These are phyloP conservation scores for Cryoendolithus antarcticus DNA, from an alignment of 2,329 filamentous ascomycete genomes.

Conservation along the genomic window DNA sequence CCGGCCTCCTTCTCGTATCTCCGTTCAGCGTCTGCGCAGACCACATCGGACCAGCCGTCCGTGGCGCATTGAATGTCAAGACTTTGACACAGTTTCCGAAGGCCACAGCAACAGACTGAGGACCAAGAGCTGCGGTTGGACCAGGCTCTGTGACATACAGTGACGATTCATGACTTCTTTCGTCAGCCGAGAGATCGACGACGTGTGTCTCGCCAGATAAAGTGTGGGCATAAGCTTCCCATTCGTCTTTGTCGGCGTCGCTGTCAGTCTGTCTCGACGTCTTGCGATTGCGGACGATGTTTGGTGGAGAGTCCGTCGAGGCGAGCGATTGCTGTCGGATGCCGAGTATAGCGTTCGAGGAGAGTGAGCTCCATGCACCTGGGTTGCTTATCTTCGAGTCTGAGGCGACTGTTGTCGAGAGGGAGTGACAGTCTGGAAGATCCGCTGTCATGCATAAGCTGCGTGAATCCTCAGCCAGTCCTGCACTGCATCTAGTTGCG, in stretches of 20 bases:
- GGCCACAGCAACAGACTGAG: constrained; percentile 53
- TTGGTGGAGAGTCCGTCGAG: constrained; percentile 1
- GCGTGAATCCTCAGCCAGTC: too few relatives aligned
- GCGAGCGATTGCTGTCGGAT: constrained; percentile 11
- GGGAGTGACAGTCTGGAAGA: too few relatives aligned
- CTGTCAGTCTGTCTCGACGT: neutral
- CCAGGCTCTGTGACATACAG: constrained; percentile 56
- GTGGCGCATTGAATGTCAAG: constrained; percentile 24
- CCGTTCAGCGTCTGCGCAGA: too few relatives aligned
- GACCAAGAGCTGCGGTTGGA: constrained; percentile 51
- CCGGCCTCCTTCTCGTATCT: too few relatives aligned
- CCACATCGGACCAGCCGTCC: too few relatives aligned
- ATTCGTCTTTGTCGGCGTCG: constrained; percentile 39
- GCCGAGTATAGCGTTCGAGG: constrained; percentile 14
- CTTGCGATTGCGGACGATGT: constrained; percentile 15
- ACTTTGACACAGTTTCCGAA: constrained; percentile 65
- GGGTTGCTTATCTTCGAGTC: neutral
- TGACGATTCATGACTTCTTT: constrained; percentile 24
- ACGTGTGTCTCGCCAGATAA: constrained; percentile 10
- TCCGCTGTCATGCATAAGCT: too few relatives aligned
- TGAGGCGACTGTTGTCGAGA: too few relatives aligned
- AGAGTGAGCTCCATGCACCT: constrained; percentile 12
- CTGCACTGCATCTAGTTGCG: too few relatives aligned
- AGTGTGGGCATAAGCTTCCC: neutral
- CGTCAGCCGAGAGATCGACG: constrained; percentile 21